Percentiles rank a stretch among this genome's conserved stretches.
Evolutionary conservation across 345 rosid genomes (phyloP).

Genomic region (Syzygium aqueum): DNA sequence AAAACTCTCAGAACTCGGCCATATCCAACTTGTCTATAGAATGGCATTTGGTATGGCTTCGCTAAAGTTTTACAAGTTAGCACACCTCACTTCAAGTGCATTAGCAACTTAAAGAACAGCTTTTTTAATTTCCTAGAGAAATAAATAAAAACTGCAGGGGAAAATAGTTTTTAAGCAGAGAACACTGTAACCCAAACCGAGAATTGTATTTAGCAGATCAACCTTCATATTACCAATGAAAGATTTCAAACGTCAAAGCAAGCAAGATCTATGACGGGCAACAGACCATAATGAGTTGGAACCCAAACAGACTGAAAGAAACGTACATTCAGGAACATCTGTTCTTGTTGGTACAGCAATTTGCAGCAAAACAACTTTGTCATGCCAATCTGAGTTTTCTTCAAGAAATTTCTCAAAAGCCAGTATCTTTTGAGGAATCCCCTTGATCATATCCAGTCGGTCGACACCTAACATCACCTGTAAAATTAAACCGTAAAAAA

Average conservation of each 20-base stretch:
- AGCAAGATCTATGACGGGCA: not conserved
- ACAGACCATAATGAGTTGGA: not conserved
- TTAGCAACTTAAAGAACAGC: not conserved
- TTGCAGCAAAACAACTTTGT: slow-evolving; percentile 92
- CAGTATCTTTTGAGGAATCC: slow-evolving; percentile 97
- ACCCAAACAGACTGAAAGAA: not conserved
- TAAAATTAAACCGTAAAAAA: not conserved
- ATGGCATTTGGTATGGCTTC: not conserved
- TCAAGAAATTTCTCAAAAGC: slow-evolving; percentile 99
- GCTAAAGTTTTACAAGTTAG: not conserved
- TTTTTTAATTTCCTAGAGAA: not conserved
- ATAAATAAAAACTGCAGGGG: not conserved
- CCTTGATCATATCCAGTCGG: slow-evolving; percentile 99
- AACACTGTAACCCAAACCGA: not conserved
- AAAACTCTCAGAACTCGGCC: not conserved
- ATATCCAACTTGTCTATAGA: not conserved
- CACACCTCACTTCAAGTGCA: not conserved
- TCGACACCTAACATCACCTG: slow-evolving; percentile 99
- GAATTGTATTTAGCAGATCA: not conserved
- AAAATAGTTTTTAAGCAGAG: not conserved
- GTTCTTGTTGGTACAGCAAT: slow-evolving; percentile 99
- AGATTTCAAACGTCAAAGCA: not conserved
- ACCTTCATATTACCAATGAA: not conserved
- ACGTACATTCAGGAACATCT: slow-evolving; percentile 97
- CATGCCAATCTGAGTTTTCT: slow-evolving; percentile 93